Evolutionary conservation across 371 early-diverging fungal species (phyloP), one percentile per base, ranked within the genome.

Genomic region (Syncephalastrum contaminatum): DNA sequence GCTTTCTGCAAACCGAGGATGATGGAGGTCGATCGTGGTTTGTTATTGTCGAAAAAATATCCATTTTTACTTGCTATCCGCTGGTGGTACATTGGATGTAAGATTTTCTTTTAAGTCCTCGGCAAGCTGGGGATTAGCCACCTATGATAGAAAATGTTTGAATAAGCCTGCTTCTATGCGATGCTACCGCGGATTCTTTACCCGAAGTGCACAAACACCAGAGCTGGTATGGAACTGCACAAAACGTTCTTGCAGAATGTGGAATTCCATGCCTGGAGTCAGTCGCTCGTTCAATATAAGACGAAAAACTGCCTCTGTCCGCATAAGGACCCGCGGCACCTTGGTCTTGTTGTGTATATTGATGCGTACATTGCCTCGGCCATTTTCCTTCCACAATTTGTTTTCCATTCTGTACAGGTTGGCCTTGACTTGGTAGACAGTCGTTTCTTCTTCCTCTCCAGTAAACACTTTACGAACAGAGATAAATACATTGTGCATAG

Each of bases 261-360:
- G 64, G 4, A 77, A 72, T 48, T 77, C 74, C 78, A 87, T 80
- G 2, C 76, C 83, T 4, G 64, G 43, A 49, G 84, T 83, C 56
- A 87, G 52, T 10, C 66, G 62, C 12, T 75, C 52, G 51, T 86
- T 87, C 25, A 87, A 70, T 44, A 87, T 84, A 18, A 86, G 63
- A 22, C 82, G 61, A 50, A 66, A 80, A 7, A 86, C 85, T 36
- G 75, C 72, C 47, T 86, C 85, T 1, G 83, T 75, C 16, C 87
- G 75, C 87, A 87, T 87, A 4, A 86, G 75, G 45, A 86, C 59
- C 16, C 84, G 76, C 16, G 69, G 58, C 15, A 62, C 62, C 25
- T 41, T 16, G n/a, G 42, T 36, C 6, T 58, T 53, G 27, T 68
- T 59, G 24, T 66, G 67, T 25, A 52, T 52, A 48, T 80, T 77